Base-by-base conservation (phyloP, 495 filamentous ascomycete species). In the Talaromyces thailandensis region DNA sequence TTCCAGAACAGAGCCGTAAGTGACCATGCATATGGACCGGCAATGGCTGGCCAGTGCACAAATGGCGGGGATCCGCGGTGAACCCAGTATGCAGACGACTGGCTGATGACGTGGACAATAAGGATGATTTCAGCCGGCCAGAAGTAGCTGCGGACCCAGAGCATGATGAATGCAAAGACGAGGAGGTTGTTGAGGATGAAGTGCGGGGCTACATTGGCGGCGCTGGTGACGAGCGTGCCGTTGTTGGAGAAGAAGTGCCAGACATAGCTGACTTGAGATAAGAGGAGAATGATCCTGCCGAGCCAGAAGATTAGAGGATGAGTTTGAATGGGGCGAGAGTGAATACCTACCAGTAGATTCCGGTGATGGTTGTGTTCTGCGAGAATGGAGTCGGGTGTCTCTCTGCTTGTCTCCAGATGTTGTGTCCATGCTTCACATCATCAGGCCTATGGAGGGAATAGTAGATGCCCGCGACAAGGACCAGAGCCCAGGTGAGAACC, bases 161-260 rank as follows among this genome's bases (percentile, higher is more conserved):
- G 84, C 75, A 93, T 84, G 40, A 95, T 82, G 76, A 89, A 95
- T 56, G 77, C 82, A 57, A 91, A 86, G 67, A 88, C 78, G 56
- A 96, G 82, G 12, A 96, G 72, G 76, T 95, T 96, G 79, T 88
- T 87, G 67, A 89, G 62, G 69, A 94, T 93, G 73, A 93, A 96
- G 76, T 96, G 90, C 63, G 83, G 81, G 63, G 88, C 91, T 12
- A 93, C 86, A 51, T 88, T 82, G 64, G 86, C 88, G 29, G 92
- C 89, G n/a, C 83, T 76, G 43, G 82, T 81, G 62, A 90, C 84
- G 6, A 80, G 67, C 21, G 78, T 79, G 24, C 77, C 68, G 60
- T 88, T 80, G 61, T 78, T 77, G 29, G 81, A 83, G 81, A 91
- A 95, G 58, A 96, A 83, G 65, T 90, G 84, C 70, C 80, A 85